phyloP scores from a whole-genome alignment of 2,329 filamentous ascomycete genomes.

The Aspergillus versicolor region DNA sequence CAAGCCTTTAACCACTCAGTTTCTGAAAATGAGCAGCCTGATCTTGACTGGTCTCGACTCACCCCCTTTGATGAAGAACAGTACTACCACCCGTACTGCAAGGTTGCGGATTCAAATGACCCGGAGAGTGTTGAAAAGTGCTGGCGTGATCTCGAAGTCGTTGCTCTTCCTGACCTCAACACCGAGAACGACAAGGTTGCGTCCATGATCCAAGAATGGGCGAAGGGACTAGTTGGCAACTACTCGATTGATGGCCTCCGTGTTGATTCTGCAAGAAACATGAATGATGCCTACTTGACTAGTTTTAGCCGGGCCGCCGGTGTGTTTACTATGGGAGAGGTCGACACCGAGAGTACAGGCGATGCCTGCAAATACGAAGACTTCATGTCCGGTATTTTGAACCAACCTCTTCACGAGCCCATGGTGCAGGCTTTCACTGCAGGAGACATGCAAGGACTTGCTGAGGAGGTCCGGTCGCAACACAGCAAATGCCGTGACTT shows the following conservation, averaged over 20 bases:
- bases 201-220: conserved; percentile 42
- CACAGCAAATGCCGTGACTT: conserved; percentile 40
- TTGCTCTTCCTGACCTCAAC: conserved; percentile 48
- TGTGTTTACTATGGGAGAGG: conserved; percentile 49
- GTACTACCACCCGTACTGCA: conserved; percentile 21
- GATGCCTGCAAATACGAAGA: conserved; percentile 44
- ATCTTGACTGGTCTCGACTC: conserved; percentile 19
- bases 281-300: conserved; percentile 42
- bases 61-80: conserved; percentile 21
- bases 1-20: conserved; percentile 10
- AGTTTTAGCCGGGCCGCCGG: conserved; percentile 34
- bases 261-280: conserved; percentile 51
- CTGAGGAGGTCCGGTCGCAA: conserved; percentile 23
- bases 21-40: neutral
- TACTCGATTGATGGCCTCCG: conserved; percentile 52
- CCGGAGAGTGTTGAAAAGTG: conserved; percentile 30
- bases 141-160: conserved; percentile 45
- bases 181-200: conserved; percentile 44
- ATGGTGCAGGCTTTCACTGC: conserved; percentile 33
- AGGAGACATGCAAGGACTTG: conserved; percentile 30
- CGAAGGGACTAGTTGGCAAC: conserved; percentile 38
- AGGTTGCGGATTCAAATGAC: conserved; percentile 17
- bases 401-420: conserved; percentile 43
- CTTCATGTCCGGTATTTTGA: conserved; percentile 45
- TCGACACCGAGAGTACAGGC: conserved; percentile 34